Evolutionary conservation across 2,329 filamentous ascomycete species (phyloP).

Genomic region (Cercospora sesami): DNA sequence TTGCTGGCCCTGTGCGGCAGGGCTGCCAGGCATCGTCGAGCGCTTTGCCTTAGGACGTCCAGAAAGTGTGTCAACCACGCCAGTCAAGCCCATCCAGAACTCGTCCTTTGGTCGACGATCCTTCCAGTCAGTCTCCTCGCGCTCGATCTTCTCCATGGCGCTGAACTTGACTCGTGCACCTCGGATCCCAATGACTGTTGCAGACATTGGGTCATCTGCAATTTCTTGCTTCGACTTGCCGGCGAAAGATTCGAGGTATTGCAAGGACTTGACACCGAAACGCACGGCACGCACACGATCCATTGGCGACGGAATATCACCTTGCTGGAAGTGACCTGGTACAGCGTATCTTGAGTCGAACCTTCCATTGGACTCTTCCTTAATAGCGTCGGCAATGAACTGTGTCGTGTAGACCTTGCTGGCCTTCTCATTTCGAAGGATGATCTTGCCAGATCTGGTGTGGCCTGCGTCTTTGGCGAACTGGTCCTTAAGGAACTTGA

Average conservation of each 20-base stretch:
- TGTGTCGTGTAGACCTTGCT: constrained; percentile 88
- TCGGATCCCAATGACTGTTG: constrained; percentile 86
- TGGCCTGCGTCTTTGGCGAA: constrained; percentile 85
- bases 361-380: constrained; percentile 83
- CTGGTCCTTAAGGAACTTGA: constrained; percentile 80
- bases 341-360: constrained; percentile 93
- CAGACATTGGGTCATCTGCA: constrained; percentile 69
- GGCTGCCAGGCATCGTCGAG: constrained; percentile 25
- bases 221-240: constrained; percentile 67
- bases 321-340: constrained; percentile 92
- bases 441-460: constrained; percentile 85
- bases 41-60: constrained; percentile 54
- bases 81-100: constrained; percentile 80
- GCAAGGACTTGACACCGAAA: constrained; percentile 89
- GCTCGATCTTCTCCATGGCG: constrained; percentile 76
- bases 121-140: constrained; percentile 86
- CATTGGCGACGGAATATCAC: constrained; percentile 90
- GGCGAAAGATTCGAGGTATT: constrained; percentile 80
- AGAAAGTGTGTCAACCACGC: constrained; percentile 79
- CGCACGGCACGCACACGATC: constrained; percentile 89
- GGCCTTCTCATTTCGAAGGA: constrained; percentile 94
- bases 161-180: constrained; percentile 88
- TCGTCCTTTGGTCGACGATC: constrained; percentile 80
- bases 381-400: constrained; percentile 92
- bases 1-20: constrained; percentile 8